phyloP scores from a whole-genome alignment of 306 rosid species.

The Pterocarpus santalinus region DNA sequence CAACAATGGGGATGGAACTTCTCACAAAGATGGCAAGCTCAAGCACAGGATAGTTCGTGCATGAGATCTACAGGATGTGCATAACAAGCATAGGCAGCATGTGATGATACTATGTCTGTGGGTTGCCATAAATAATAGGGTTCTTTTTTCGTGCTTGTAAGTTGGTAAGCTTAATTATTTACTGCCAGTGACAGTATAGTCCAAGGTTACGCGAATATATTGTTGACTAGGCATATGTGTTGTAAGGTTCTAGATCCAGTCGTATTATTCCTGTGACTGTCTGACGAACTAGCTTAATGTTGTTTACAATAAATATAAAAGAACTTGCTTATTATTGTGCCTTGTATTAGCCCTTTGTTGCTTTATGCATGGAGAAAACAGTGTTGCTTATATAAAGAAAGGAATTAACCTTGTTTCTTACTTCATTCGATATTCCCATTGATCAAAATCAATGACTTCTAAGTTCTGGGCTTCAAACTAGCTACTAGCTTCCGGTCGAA shows the following conservation, averaged over 20 bases:
- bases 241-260: not conserved
- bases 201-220: conserved; percentile 4
- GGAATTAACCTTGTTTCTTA: not conserved
- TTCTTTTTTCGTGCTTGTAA: not conserved
- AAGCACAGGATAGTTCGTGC: conserved; percentile 38
- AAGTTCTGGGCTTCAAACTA: not conserved
- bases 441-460: not conserved
- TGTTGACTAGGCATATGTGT: not conserved
- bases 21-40: conserved; percentile 43
- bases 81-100: too few species aligned
- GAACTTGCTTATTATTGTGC: not conserved
- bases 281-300: not conserved
- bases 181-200: not conserved
- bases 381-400: not conserved
- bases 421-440: not conserved
- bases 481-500: not conserved
- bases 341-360: not conserved
- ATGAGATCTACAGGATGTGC: conserved; percentile 3
- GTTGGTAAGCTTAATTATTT: not conserved
- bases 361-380: not conserved
- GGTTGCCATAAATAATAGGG: conserved; percentile 1
- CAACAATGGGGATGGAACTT: conserved; percentile 34
- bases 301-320: not conserved
- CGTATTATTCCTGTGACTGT: not conserved
- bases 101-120: not conserved